These are phyloP conservation scores for Trichoderma sp. DNA, from an alignment of 2,329 filamentous ascomycete genomes.

Conservation along the genomic window DNA sequence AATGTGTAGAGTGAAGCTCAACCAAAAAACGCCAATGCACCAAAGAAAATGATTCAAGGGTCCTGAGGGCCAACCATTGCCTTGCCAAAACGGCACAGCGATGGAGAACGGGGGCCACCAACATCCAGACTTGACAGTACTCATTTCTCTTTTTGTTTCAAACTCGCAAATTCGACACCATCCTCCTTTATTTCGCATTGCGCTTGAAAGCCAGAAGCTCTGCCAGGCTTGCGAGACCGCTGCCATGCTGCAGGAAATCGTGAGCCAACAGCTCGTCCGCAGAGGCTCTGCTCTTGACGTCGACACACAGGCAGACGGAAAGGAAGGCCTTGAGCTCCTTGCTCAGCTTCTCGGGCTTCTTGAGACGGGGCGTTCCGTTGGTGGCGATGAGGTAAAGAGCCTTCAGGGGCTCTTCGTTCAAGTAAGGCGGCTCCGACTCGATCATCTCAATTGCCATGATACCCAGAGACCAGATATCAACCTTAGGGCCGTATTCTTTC, in stretches of 20 bases:
- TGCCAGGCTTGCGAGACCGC: conserved; percentile 76
- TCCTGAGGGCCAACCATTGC: conserved; percentile 13
- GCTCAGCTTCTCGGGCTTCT: conserved; percentile 97
- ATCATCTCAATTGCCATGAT: conserved; percentile 99
- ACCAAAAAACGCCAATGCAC: conserved; percentile 22
- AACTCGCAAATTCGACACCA: conserved; percentile 8
- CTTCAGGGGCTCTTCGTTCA: conserved; percentile 97
- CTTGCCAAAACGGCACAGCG: not conserved
- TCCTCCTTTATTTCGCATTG: conserved; percentile 56
- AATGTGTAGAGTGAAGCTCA: conserved; percentile 16
- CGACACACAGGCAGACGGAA: conserved; percentile 93
- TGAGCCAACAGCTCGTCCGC: conserved; percentile 87
- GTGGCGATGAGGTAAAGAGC: conserved; percentile 97
- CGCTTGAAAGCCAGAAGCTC: conserved; percentile 89
- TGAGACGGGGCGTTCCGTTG: conserved; percentile 92
- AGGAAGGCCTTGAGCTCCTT: conserved; percentile 98
- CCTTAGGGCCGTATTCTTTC: conserved; percentile 97
- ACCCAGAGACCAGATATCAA: conserved; percentile 97
- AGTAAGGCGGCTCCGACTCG: conserved; percentile 94
- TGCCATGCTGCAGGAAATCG: conserved; percentile 93
- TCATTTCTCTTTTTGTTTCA: conserved; percentile 24
- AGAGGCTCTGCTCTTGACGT: conserved; percentile 91
- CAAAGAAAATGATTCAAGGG: conserved; percentile 20
- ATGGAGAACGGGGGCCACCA: conserved; percentile 17
- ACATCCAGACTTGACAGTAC: conserved; percentile 1